phyloP scores from a whole-genome alignment of 2,329 filamentous ascomycete species.

The Clonostachys byssicola region DNA sequence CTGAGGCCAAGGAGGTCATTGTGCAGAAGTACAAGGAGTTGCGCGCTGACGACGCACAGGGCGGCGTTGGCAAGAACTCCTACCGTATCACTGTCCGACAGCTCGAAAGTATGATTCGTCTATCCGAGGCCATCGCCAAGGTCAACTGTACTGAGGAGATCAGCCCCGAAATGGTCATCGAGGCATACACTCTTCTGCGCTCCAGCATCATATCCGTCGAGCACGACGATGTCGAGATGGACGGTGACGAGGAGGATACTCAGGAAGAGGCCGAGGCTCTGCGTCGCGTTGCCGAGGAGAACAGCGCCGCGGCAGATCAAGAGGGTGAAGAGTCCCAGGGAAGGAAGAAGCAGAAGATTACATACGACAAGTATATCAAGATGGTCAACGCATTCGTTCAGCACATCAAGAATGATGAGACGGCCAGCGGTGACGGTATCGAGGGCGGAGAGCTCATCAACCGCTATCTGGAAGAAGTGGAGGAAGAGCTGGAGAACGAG shows the following conservation, averaged over 20 bases:
- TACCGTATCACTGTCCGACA: constrained; percentile 98
- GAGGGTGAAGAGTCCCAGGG: constrained; percentile 24
- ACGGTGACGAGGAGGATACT: constrained; percentile 61
- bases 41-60: constrained; percentile 87
- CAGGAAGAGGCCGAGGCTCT: constrained; percentile 40
- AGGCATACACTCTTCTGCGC: constrained; percentile 85
- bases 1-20: constrained; percentile 78
- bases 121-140: constrained; percentile 97
- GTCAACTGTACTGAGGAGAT: constrained; percentile 95
- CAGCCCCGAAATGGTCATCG: constrained; percentile 76
- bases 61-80: constrained; percentile 88
- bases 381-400: constrained; percentile 85
- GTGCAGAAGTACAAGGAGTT: constrained; percentile 96
- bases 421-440: constrained; percentile 72
- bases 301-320: constrained; percentile 21
- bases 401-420: constrained; percentile 80
- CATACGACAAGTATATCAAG: constrained; percentile 89
- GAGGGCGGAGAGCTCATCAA: constrained; percentile 75
- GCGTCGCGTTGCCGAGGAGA: constrained; percentile 28
- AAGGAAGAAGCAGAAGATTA: constrained; percentile 77
- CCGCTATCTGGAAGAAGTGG: constrained; percentile 92
- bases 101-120: constrained; percentile 89
- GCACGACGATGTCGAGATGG: constrained; percentile 94
- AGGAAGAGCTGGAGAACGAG: constrained; percentile 74
- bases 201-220: constrained; percentile 98